These are phyloP conservation scores for Globisporangium sylvaticum DNA, from an alignment of 352 stramenopile species.

Conservation along the genomic window DNA sequence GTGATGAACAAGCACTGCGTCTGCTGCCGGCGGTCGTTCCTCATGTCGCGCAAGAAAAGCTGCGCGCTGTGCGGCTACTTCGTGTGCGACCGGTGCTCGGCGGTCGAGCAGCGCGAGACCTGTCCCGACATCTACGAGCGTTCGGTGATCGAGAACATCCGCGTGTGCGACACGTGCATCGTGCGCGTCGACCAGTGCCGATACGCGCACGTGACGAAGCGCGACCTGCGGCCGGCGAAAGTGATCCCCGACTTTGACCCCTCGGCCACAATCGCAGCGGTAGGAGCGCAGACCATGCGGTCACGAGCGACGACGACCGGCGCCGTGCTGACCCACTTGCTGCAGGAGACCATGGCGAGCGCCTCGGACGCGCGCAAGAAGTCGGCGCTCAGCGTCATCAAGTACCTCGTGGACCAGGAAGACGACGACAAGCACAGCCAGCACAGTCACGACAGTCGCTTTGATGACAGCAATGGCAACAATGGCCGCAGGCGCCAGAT, in stretches of 20 bases:
- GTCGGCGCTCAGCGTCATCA: conserved; percentile 31
- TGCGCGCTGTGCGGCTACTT: conserved; percentile 28
- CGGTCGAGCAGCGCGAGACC: conserved; percentile 25
- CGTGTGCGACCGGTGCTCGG: conserved; percentile 32
- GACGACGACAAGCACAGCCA: background rate
- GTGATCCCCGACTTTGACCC: no score
- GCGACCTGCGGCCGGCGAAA: conserved; percentile 3
- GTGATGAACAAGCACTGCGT: conserved; percentile 27
- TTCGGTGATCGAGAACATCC: conserved; percentile 20
- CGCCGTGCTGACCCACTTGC: conserved; percentile 16
- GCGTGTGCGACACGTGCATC: conserved; percentile 24
- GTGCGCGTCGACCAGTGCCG: conserved; percentile 22
- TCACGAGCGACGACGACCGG: conserved; percentile 4
- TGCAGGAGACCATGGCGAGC: conserved; percentile 24
- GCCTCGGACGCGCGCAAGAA: conserved; percentile 17
- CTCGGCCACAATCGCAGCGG: no score
- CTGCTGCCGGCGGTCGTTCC: conserved; percentile 40
- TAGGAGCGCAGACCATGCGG: no score
- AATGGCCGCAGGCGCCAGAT: background rate
- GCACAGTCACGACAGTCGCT: background rate
- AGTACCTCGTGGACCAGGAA: conserved; percentile 27
- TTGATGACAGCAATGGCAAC: no score
- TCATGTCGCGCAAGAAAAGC: conserved; percentile 12
- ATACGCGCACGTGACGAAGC: conserved; percentile 17
- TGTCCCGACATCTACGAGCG: background rate